Percentiles rank a stretch among this genome's conserved stretches.
These are phyloP conservation scores for Stylonectria norvegica DNA, from an alignment of 2,329 filamentous ascomycete genomes.

Conservation along the genomic window DNA sequence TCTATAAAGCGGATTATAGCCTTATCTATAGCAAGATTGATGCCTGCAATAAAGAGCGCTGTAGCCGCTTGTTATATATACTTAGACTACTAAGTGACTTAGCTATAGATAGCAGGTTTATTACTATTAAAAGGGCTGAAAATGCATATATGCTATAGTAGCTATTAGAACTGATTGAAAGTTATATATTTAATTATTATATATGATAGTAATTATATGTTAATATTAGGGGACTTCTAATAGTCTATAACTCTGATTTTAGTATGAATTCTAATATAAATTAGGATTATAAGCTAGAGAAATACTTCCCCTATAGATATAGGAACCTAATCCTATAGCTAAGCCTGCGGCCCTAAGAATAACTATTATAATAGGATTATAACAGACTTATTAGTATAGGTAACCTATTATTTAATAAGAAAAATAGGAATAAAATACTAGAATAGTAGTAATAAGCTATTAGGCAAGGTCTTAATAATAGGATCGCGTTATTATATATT, in stretches of 20 bases:
- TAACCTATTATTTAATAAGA: too few species aligned
- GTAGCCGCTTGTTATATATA: not conserved
- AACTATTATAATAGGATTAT: too few species aligned
- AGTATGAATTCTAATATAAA: constrained; percentile 7
- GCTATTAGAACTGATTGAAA: not conserved
- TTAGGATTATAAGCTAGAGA: constrained; percentile 5
- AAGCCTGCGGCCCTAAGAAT: too few species aligned
- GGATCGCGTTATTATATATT: too few species aligned
- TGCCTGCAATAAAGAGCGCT: not conserved
- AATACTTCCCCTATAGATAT: constrained; percentile 1
- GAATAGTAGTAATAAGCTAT: too few species aligned
- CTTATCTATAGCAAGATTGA: constrained; percentile 3
- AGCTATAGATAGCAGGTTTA: not conserved
- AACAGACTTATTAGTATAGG: too few species aligned
- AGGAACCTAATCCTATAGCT: not conserved
- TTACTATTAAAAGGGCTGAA: not conserved
- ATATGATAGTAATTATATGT: not conserved
- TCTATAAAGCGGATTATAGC: constrained; percentile 1
- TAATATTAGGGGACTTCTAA: not conserved
- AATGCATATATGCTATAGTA: not conserved
- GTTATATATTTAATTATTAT: constrained; percentile 3
- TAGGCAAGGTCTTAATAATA: too few species aligned
- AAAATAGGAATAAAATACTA: too few species aligned
- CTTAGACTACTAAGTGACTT: not conserved
- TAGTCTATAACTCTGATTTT: not conserved